phyloP scores from a whole-genome alignment of 2,329 filamentous ascomycete genomes.

The Pseudofabraea citricarpa region DNA sequence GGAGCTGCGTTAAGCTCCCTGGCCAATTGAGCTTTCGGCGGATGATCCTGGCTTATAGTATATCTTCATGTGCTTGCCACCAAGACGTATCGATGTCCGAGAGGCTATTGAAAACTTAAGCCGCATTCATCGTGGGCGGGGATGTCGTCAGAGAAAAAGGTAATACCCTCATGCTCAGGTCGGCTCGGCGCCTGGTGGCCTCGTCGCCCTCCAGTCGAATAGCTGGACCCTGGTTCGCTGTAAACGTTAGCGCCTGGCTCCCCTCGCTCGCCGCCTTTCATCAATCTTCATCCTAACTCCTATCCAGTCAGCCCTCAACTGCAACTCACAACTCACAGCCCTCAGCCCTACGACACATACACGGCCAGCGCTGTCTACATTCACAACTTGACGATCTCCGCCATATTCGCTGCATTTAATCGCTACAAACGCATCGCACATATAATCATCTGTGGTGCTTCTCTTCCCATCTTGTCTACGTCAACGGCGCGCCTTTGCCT shows the following conservation, averaged over 20 bases:
- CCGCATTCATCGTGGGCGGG: too few species aligned
- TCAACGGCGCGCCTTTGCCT: not conserved
- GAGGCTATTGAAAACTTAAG: too few species aligned
- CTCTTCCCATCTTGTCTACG: not conserved
- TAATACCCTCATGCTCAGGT: too few species aligned
- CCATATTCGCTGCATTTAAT: not conserved
- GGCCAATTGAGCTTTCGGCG: not conserved
- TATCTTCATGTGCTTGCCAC: conserved; percentile 2
- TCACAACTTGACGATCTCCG: not conserved
- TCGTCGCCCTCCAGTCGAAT: too few species aligned
- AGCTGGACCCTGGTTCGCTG: too few species aligned
- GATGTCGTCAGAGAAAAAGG: too few species aligned
- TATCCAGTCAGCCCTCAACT: not conserved
- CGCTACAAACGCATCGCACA: not conserved
- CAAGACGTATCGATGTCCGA: too few species aligned
- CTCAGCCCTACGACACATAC: not conserved
- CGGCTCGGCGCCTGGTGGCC: too few species aligned
- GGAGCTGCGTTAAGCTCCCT: not conserved
- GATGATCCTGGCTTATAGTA: not conserved
- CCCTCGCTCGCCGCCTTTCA: not conserved
- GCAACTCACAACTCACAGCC: not conserved
- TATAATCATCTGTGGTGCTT: too few species aligned
- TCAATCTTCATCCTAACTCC: not conserved
- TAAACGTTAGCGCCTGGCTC: too few species aligned
- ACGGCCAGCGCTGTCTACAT: not conserved